Conservation (phyloP, 2,329 filamentous ascomycete species). For the Monosporascus sp. region DNA sequence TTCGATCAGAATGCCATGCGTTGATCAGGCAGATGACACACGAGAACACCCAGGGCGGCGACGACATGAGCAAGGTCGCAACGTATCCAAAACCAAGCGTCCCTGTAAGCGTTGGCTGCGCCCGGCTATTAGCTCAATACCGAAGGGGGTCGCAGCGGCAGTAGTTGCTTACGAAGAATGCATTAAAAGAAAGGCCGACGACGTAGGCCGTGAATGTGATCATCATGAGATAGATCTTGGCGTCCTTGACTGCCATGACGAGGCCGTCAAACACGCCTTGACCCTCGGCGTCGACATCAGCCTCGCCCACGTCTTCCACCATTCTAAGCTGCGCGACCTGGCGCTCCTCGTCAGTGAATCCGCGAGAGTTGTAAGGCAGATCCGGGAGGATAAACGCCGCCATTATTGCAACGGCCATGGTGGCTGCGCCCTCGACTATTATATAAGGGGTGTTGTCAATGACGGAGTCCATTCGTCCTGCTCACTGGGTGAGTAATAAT, state of each 20-base stretch:
- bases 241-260: constrained; percentile 54
- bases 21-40: constrained; percentile 51
- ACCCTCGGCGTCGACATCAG: constrained; percentile 45
- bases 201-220: constrained; percentile 57
- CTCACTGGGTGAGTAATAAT: not conserved
- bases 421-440: constrained; percentile 47
- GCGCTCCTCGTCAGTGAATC: constrained; percentile 55
- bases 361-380: constrained; percentile 49
- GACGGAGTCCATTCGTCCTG: too few species aligned
- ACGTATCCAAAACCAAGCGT: constrained; percentile 49
- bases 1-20: constrained; percentile 51
- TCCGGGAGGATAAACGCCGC: constrained; percentile 49
- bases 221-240: constrained; percentile 61
- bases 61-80: constrained; percentile 49
- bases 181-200: constrained; percentile 52
- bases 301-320: constrained; percentile 53
- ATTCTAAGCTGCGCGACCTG: constrained; percentile 50
- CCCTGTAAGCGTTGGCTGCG: constrained; percentile 43
- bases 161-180: constrained; percentile 44
- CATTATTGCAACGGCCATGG: constrained; percentile 42
- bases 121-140: constrained; percentile 4
- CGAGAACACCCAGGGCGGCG: constrained; percentile 55
- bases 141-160: too few species aligned
- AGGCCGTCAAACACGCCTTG: constrained; percentile 48
- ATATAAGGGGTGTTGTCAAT: constrained; percentile 33